Evolutionary conservation across 805 yeast species (phyloP), one percentile per base, ranked within the genome.

Genomic region (Metschnikowia amazonensis): DNA sequence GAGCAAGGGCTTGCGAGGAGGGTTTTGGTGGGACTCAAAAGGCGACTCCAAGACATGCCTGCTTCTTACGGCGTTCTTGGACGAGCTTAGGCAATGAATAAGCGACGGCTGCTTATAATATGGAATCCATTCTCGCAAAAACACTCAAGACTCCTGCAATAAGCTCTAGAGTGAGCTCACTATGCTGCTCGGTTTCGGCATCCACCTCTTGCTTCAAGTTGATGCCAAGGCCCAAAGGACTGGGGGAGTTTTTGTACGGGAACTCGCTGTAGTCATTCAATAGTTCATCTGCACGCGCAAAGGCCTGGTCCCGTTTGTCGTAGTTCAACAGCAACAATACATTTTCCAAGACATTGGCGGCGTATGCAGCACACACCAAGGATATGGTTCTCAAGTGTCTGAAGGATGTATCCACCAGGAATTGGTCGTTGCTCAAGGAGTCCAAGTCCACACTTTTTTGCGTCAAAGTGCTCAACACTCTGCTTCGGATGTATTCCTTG

Each of bases 311-410:
- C 57, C 98, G 80, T 53, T 82, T 86, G 56, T 89, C 97, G 63
- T 88, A 89, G 55, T 82, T 84, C 51, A 90, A 73, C 24, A 83
- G 74, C 36, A 81, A 72, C 48, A 90, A 73, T 3, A 89, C 92
- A 61, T 92, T 94, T 58, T 94, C 99, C 56, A 94, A 77, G 10
- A 94, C 99, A 63, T 89, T 94, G 35, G 97, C 99, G 24, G 98
- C 97, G 62, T 88, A 89, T 16, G 96, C 81, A 14, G 95, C 95
- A 57, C 90, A 83, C 16, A 89, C 88, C 53, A 94, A 77, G 20
- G 94, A 76, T 35, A 94, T 74, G 3, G 96, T 77, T 59, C 99
- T 80, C 46, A 94, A 74, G 59, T 79, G 74, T 54, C 82, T 79
- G 70, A 79, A 86, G 32, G 84, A 79, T 1, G 86, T 76, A 10